phyloP scores from a whole-genome alignment of 2,329 filamentous ascomycete species.

The Raffaelea albimanens region DNA sequence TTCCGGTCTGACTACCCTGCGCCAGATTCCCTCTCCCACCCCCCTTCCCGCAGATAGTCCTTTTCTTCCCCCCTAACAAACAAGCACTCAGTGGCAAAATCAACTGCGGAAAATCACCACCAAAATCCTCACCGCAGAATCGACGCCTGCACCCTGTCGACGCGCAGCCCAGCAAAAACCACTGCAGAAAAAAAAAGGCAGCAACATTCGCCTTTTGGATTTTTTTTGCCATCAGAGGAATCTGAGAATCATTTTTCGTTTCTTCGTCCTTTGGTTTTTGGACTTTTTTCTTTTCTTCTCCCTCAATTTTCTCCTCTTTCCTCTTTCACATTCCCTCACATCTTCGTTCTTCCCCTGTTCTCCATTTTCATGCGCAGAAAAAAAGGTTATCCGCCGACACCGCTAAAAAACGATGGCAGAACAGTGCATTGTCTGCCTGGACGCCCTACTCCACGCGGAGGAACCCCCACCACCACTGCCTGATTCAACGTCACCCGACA shows the following conservation, averaged over 20 bases:
- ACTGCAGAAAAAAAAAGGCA: not conserved
- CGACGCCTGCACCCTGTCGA: too few relatives aligned
- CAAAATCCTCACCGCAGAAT: not conserved
- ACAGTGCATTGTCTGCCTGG: conserved; percentile 62
- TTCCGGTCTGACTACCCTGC: not conserved
- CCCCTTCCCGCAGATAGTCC: not conserved
- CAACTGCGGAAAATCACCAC: not conserved
- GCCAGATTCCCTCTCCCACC: not conserved
- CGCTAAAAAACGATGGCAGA: conserved; percentile 36
- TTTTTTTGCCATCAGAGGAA: not conserved
- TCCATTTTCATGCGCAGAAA: conserved; percentile 12
- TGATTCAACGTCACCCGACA: conserved; percentile 6
- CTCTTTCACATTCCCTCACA: not conserved
- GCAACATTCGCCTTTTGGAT: not conserved
- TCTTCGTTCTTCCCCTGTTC: not conserved
- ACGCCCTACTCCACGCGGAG: conserved; percentile 35
- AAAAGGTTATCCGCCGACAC: conserved; percentile 6
- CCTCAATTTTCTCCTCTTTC: not conserved
- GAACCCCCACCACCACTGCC: conserved; percentile 17
- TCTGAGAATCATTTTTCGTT: not conserved
- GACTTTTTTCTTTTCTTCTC: conserved; percentile 1
- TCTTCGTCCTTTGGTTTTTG: not conserved
- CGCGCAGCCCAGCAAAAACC: not conserved
- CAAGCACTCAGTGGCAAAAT: not conserved
- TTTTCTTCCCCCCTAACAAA: not conserved